Base-by-base conservation (phyloP, 1,284 basidiomycete genomes). In the Inonotus obliquus region DNA sequence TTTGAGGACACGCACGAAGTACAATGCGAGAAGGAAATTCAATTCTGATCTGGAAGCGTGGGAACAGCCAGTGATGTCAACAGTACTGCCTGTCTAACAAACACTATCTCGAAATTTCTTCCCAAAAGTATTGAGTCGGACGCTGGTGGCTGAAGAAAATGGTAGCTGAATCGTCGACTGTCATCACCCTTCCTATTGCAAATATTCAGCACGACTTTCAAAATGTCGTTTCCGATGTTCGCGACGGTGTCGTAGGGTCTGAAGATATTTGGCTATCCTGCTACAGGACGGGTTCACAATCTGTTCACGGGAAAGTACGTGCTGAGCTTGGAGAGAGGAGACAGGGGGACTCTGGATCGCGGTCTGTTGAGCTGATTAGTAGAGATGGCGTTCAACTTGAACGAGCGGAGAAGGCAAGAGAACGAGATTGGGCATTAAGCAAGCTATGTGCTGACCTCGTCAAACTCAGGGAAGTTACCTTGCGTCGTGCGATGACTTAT, bases 191-290 rank as follows among this genome's bases (percentile, higher is more conserved):
- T 11, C 83, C 85, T 7, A 77, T 82, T 14, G 73, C 83, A 41
- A 83, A 86, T 0, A 73, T 90, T 11, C 89, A 91, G 69, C 82
- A 81, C 14, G 82, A 84, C 38, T 84, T 86, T 63, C 70, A 77
- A 1, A 72, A 75, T 38, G 82, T 89, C 2, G 73, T 89, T 23
- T 72, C 77, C 19, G 89, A 92, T 65, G 80, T 91, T 1, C 69
- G 77, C 35, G 75, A 79, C 21, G 85, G 82, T 6, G 59, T 79
- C 3, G 73, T 87, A 4, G 79, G 83, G 0, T 74, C 71, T 2
- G 89, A 91, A 63, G 78, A 79, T 51, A 80, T 86, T 67, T 92
- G 89, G 89, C 72, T 91, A 2, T 90, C 88, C 0, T 85, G 83
- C 71, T 91, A 91, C 74, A 81, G 80, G 48, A 60, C 69, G 0